Evolutionary conservation across 2,329 filamentous ascomycete genomes (phyloP).

Genomic region (Penicillium verrucosum): DNA sequence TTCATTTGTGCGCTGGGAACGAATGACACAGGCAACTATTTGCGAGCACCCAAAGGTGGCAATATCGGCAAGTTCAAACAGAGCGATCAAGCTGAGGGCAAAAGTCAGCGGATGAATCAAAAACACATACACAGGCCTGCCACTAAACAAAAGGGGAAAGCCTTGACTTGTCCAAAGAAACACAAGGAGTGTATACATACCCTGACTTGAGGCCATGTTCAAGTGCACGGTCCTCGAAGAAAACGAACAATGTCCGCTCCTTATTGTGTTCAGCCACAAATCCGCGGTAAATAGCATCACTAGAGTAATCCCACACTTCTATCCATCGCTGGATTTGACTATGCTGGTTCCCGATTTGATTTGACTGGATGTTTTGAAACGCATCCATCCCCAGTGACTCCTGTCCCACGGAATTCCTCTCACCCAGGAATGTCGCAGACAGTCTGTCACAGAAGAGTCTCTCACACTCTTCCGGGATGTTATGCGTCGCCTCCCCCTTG

Average conservation of each 20-base stretch:
- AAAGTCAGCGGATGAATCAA: neutral
- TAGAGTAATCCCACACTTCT: conserved; percentile 67
- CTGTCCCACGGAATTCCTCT: conserved; percentile 73
- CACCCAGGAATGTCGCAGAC: conserved; percentile 91
- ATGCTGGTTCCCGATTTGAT: conserved; percentile 25
- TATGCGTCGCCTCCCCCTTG: conserved; percentile 87
- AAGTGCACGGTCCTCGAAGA: conserved; percentile 73
- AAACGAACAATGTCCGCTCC: conserved; percentile 77
- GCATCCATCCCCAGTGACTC: conserved; percentile 86
- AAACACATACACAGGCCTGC: neutral
- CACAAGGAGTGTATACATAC: conserved; percentile 53
- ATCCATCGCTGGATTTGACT: conserved; percentile 35
- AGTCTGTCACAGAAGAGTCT: conserved; percentile 99
- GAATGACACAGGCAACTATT: conserved; percentile 78
- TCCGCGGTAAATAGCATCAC: conserved; percentile 78
- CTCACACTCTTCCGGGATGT: conserved; percentile 99
- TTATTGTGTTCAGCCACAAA: conserved; percentile 71
- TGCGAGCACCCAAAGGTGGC: conserved; percentile 69
- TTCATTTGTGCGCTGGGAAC: conserved; percentile 60
- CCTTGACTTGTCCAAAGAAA: neutral
- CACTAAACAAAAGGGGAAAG: neutral
- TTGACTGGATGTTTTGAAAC: conserved; percentile 40
- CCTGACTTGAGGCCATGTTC: conserved; percentile 80
- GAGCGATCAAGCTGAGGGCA: conserved; percentile 68
- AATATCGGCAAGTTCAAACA: conserved; percentile 80